phyloP scores from a whole-genome alignment of 306 rosid genomes.

The Rosa rugosa region DNA sequence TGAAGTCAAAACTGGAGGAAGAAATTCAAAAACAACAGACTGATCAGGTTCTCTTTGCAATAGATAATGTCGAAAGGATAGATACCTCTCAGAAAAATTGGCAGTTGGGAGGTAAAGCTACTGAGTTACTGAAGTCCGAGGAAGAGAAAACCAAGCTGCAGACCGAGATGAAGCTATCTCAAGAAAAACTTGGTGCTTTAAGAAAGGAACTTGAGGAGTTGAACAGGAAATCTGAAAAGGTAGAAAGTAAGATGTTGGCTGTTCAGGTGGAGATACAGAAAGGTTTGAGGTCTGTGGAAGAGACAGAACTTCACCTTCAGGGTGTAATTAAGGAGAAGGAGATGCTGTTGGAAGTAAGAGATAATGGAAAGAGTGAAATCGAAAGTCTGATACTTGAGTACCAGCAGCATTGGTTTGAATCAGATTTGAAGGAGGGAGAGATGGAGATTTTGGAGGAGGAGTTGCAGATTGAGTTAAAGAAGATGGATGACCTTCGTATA shows the following conservation, averaged over 20 bases:
- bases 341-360: conserved; percentile 37
- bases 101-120: conserved; percentile 53
- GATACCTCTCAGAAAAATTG: conserved; percentile 55
- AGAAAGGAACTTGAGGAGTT: conserved; percentile 43
- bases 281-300: conserved; percentile 27
- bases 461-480: conserved; percentile 37
- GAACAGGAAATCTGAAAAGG: conserved; percentile 27
- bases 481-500: conserved; percentile 44
- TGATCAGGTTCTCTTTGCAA: conserved; percentile 77
- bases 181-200: conserved; percentile 33
- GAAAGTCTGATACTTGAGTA: conserved; percentile 39
- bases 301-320: conserved; percentile 35
- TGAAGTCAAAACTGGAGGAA: conserved; percentile 71
- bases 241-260: conserved; percentile 21
- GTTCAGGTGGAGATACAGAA: conserved; percentile 40
- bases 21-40: conserved; percentile 66
- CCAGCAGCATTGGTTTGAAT: conserved; percentile 36
- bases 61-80: conserved; percentile 58
- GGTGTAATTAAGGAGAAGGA: conserved; percentile 41
- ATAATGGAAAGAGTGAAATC: conserved; percentile 34
- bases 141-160: conserved; percentile 59
- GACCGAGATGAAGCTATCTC: conserved; percentile 33
- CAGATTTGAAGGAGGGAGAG: conserved; percentile 48
- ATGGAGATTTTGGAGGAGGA: conserved; percentile 62
- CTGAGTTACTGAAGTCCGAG: conserved; percentile 47